Evolutionary conservation across 1,284 basidiomycete genomes (phyloP).

Genomic region (Trichosporon ovoides): DNA sequence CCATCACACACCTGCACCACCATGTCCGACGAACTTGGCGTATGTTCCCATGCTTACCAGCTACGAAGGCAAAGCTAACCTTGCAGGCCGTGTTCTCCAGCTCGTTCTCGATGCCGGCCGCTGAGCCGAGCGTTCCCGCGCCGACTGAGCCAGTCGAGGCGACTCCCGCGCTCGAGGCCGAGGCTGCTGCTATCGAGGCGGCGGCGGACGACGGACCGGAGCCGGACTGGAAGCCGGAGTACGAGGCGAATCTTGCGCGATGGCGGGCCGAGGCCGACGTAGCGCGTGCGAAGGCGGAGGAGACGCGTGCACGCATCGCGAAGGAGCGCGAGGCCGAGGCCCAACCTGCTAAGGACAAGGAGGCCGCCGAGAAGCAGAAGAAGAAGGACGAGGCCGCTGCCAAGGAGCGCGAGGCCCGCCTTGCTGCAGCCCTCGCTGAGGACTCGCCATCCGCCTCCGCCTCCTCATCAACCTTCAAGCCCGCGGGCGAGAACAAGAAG

Average conservation of each 20-base stretch:
- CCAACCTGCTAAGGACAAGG: constrained; percentile 22
- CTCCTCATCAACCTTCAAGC: constrained; percentile 8
- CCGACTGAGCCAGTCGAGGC: neutral
- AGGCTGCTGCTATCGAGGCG: constrained; percentile 12
- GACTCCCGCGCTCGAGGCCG: constrained; percentile 5
- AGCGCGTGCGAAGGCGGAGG: constrained; percentile 67
- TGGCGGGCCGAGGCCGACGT: constrained; percentile 72
- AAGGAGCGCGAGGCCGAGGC: constrained; percentile 24
- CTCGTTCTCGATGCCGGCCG: constrained; percentile 43
- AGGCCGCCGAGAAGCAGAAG: constrained; percentile 16
- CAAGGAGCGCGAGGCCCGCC: constrained; percentile 23
- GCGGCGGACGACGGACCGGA: constrained; percentile 19
- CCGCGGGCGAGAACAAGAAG: constrained; percentile 36
- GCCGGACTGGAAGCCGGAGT: constrained; percentile 57
- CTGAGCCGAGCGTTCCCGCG: constrained; percentile 21
- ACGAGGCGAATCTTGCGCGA: constrained; percentile 62
- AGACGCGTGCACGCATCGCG: constrained; percentile 53
- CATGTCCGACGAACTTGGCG: constrained; percentile 37
- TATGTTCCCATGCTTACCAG: neutral
- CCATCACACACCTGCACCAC: neutral
- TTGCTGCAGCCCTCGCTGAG: constrained; percentile 16
- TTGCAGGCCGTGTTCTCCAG: constrained; percentile 41
- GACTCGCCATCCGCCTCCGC: constrained; percentile 3
- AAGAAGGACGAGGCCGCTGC: constrained; percentile 27
- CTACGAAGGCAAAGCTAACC: constrained; percentile 1